Base-by-base conservation (phyloP, 208 protist species). In the Crithidia mellificae region DNA sequence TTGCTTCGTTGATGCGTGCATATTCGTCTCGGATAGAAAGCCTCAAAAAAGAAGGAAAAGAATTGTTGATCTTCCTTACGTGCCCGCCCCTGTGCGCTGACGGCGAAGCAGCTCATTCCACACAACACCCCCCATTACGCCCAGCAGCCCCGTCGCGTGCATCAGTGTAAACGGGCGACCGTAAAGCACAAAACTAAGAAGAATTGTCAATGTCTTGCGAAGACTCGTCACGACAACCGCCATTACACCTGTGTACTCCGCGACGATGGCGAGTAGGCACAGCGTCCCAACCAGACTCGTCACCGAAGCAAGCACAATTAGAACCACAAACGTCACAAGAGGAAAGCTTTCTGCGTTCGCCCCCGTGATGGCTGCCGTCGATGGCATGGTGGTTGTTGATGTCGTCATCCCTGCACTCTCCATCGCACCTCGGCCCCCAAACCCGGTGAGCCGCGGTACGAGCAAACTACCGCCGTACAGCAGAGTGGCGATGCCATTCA, bases 151-250 rank as follows among this genome's bases (percentile, higher is more conserved):
- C 8, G 78, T 19, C 11, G 61, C 62, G 47, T 91, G 85, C 50
- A 68, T 14, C 15, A 63, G 2, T 6, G 58, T 66, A 51, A 91
- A 83, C 39, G 72, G 68, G 29, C 75, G 77, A 9, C 66, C 52
- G 41, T 88, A 91, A 11, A 88, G 41, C 44, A 81, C 2, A 62
- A 77, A 88, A 46, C 74, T 87, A 25, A 68, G 72, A n/a, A 88
- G 27, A 29, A 91, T 69, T 5, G 81, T 87, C 20, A 84, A n/a
- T 34, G 75, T 73, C 68, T 90, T 93, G 41, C 84, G 74, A 29
- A 87, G 17, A 36, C 61, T 89, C 50, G 87, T 86, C 20, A 89
- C 72, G 32, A 90, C 12, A 41, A 88, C 78, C 36, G 87, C 81
- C 30, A 67, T 81, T 41, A 62, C 85, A 25, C 81, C 74, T 19